These are phyloP conservation scores for Thalia dealbata DNA, from an alignment of 176 grass and related monocot genomes.

Conservation along the genomic window DNA sequence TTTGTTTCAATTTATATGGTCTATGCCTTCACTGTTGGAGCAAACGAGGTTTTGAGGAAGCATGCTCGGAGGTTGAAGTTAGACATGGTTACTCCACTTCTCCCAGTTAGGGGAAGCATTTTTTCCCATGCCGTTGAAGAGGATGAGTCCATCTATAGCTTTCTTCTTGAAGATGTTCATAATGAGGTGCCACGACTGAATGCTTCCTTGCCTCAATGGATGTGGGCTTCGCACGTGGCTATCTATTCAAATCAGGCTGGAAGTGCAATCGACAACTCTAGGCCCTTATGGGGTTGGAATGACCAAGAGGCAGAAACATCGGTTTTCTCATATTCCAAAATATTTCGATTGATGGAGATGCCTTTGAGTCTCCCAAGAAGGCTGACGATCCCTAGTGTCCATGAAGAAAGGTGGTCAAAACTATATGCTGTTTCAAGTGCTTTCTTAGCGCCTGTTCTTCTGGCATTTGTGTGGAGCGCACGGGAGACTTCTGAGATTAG, in stretches of 20 bases:
- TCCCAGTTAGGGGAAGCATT: slow-evolving; percentile 75
- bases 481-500: slow-evolving; percentile 34
- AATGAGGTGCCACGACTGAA: slow-evolving; percentile 38
- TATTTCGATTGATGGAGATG: slow-evolving; percentile 69
- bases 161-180: slow-evolving; percentile 64
- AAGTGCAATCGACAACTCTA: slow-evolving; percentile 46
- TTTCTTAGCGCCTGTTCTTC: slow-evolving; percentile 59
- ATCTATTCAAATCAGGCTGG: slow-evolving; percentile 88
- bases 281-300: slow-evolving; percentile 97
- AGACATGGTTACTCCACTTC: slow-evolving; percentile 67
- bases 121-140: slow-evolving; percentile 60
- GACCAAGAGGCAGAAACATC: slow-evolving; percentile 43
- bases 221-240: slow-evolving; percentile 98
- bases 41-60: slow-evolving; percentile 87
- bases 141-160: slow-evolving; percentile 63
- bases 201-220: slow-evolving; percentile 86
- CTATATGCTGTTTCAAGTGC: slow-evolving; percentile 66
- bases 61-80: slow-evolving; percentile 79
- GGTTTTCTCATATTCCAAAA: slow-evolving; percentile 40
- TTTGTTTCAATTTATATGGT: slow-evolving; percentile 81
- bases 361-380: slow-evolving; percentile 84
- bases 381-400: slow-evolving; percentile 76
- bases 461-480: slow-evolving; percentile 64
- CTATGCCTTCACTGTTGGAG: slow-evolving; percentile 78
- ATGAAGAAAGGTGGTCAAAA: slow-evolving; percentile 91